Evolutionary conservation across 192 early-diverging fungal genomes (phyloP).

Genomic region (Haplosporangium gracile): DNA sequence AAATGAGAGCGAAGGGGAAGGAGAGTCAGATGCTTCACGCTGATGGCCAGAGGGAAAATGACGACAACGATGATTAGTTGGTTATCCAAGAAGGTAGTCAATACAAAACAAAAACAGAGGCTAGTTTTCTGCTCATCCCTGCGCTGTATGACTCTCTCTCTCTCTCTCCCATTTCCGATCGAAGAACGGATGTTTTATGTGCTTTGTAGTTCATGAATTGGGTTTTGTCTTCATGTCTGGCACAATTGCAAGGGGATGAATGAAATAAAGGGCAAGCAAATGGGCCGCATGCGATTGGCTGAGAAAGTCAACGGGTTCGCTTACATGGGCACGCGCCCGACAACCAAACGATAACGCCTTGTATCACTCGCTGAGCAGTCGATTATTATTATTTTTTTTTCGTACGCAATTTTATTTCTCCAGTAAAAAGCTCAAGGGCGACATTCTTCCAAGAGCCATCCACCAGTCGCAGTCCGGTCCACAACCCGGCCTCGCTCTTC

Average conservation of each 20-base stretch:
- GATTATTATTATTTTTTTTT: too few relatives aligned
- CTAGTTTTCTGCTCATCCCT: background rate
- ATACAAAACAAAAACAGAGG: background rate
- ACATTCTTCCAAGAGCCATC: too few relatives aligned
- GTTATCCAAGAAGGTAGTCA: background rate
- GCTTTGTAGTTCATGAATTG: background rate
- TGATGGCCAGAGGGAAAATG: background rate
- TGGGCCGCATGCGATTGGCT: background rate
- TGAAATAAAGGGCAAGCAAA: background rate
- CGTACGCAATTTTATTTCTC: too few relatives aligned
- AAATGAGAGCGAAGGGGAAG: too few relatives aligned
- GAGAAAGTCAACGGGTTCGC: background rate
- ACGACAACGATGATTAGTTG: background rate
- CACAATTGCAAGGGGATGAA: background rate
- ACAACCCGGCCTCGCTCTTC: background rate
- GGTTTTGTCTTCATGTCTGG: background rate
- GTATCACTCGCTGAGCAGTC: too few relatives aligned
- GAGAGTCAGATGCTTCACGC: too few relatives aligned
- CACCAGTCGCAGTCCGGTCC: too few relatives aligned
- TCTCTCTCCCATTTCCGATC: background rate
- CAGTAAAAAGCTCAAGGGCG: too few relatives aligned
- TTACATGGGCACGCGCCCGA: background rate
- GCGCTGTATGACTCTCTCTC: background rate
- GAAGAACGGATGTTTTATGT: background rate
- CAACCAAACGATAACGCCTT: too few relatives aligned